Base-by-base conservation (phyloP, 2,329 filamentous ascomycete genomes). In the Cordyceps militaris region DNA sequence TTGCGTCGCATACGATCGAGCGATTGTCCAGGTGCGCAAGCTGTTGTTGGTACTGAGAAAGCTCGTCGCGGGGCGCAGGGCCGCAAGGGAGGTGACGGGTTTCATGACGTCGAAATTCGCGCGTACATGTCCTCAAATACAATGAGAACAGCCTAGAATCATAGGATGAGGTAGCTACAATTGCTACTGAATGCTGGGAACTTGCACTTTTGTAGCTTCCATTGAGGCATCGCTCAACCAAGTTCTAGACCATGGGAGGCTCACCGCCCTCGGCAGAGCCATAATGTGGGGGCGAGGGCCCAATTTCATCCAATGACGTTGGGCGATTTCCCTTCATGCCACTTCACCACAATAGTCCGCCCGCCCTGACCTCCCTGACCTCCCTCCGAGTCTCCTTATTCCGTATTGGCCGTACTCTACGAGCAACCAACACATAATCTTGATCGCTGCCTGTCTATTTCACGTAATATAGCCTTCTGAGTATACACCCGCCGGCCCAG, bases 1-100 rank as follows among this genome's bases (percentile, higher is more conserved):
- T 51, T 86, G 78, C 46, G 83, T 85, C 60, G 85, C 81, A 73
- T 86, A 87, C 52, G 72, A 69, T 66, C 83, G 79, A 61, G 71
- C 70, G 34, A 70, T 62, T 44, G 76, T 59, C 42, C 75, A 62
- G 38, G 71, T 70, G 58, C 73, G 71, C 52, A 75, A 61, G 44
- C 65, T 65, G 49, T 67, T 64, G 46, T 64, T 59, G 14, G 4
- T 38, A 60, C 61, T 43, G 55, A 63, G 61, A 60, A 70, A 59
- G 62, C 62, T 63, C 49, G 66, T 62, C 61, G 67, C 65, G 30
- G 64, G 69, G 61, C 70, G 72, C 69, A 69, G 68, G 59, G 66
- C 67, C 58, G 65, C 69, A 61, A 71, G 70, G 63, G 71, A 65
- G 63, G 66, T 71, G 61, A 65, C 68, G 58, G 73, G 70, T 67